Evolutionary conservation across 345 rosid genomes (phyloP).

Genomic region (Linum lewisii): DNA sequence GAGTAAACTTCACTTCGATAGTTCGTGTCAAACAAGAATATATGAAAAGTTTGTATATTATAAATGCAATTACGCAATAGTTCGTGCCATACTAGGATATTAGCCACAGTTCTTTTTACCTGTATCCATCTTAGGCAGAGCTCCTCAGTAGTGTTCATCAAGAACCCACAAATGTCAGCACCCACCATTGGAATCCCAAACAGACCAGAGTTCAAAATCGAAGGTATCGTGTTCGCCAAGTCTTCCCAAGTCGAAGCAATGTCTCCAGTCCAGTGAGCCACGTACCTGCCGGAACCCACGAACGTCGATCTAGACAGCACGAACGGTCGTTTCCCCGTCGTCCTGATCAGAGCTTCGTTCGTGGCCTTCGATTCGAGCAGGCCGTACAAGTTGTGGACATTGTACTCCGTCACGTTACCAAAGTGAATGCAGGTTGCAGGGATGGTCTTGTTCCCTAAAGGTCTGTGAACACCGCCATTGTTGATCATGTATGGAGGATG

Average conservation of each 20-base stretch:
- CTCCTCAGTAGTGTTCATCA: slow-evolving; percentile 46
- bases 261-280: slow-evolving; percentile 86
- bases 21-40: slow-evolving; percentile 1
- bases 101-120: too few relatives aligned
- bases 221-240: slow-evolving; percentile 48
- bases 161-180: slow-evolving; percentile 71
- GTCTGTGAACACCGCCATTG: slow-evolving; percentile 26
- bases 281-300: slow-evolving; percentile 63
- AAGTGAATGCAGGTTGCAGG: slow-evolving; percentile 50
- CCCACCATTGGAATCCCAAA: slow-evolving; percentile 85
- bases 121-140: slow-evolving; percentile 73
- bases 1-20: too few relatives aligned
- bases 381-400: slow-evolving; percentile 67
- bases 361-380: slow-evolving; percentile 58
- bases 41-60: too few relatives aligned
- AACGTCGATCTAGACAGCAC: slow-evolving; percentile 65
- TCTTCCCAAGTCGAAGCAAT: slow-evolving; percentile 62
- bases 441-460: slow-evolving; percentile 32
- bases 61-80: too few relatives aligned
- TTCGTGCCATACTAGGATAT: too few relatives aligned
- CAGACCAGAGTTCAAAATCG: slow-evolving; percentile 55
- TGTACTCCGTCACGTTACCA: slow-evolving; percentile 47
- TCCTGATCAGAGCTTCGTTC: slow-evolving; percentile 35
- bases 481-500: slow-evolving; percentile 68
- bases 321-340: slow-evolving; percentile 53